A percentile compares a stretch with the other conserved stretches of the same genome.
phyloP scores from a whole-genome alignment of 352 stramenopile species.

The Phytophthora litchii region DNA sequence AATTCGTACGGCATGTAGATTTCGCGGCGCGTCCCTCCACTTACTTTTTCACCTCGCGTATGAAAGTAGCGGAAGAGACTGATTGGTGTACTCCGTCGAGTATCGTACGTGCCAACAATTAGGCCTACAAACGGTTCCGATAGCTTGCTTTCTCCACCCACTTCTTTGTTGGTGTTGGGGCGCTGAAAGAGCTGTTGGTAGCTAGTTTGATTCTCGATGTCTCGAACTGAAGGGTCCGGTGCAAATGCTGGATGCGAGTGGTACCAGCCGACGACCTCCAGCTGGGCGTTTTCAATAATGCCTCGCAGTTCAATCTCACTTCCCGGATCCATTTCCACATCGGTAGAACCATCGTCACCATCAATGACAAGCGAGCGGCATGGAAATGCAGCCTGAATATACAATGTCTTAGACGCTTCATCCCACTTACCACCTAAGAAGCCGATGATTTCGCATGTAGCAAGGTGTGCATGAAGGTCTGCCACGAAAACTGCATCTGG shows the following conservation, averaged over 20 bases:
- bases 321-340: constrained; percentile 95
- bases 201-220: constrained; percentile 95
- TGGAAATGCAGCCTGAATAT: constrained; percentile 94
- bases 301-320: constrained; percentile 91
- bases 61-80: constrained; percentile 90
- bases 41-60: constrained; percentile 73
- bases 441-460: constrained; percentile 94
- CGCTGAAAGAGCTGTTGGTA: constrained; percentile 93
- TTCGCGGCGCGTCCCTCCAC: constrained; percentile 46
- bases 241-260: constrained; percentile 95
- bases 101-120: constrained; percentile 95
- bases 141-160: constrained; percentile 25
- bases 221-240: constrained; percentile 91
- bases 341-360: constrained; percentile 90
- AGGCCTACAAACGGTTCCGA: constrained; percentile 93
- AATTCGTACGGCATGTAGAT: constrained; percentile 80
- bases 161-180: constrained; percentile 20
- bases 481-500: constrained; percentile 91
- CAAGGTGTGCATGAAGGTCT: constrained; percentile 93
- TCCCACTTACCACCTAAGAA: constrained; percentile 94
- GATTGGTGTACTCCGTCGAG: constrained; percentile 67
- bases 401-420: constrained; percentile 77
- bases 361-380: constrained; percentile 90
- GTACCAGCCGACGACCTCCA: constrained; percentile 96
- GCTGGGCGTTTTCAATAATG: constrained; percentile 87